Evolutionary conservation across 495 filamentous ascomycete genomes (phyloP), one percentile per base, ranked within the genome.

Genomic region (Lichina pygmaea): DNA sequence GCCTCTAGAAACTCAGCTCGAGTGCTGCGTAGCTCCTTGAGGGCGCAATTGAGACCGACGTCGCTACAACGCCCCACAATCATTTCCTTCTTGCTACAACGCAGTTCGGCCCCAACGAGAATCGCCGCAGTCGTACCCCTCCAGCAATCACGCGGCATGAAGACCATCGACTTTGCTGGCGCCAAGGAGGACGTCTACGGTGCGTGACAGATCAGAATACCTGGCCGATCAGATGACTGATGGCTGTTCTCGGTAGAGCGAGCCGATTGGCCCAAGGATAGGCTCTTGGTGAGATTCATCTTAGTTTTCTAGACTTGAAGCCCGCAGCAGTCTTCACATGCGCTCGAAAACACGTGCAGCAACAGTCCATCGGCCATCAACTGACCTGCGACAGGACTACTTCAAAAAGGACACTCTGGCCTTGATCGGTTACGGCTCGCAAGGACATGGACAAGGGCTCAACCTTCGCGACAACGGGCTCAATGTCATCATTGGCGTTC

Each of bases 341-440:
- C n/a, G n/a, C n/a, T n/a, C n/a, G n/a, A n/a, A n/a, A n/a, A n/a
- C n/a, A n/a, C 11, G 41, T 46, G 37, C 34, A 46, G 16, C 13
- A 42, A 16, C 33, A 16, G 13, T 46, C 41, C 16, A 17, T 31
- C 12, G 30, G 16, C 11, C 41, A 12, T 37, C 24, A 24, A 38
- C 34, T 44, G 34, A 44, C 51, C 55, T 36, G 58, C 44, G 11
- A 42, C 52, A 93, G 78, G 82, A 93, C 42, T 97, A 82, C 75
- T 95, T 97, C 80, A 95, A 95, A 76, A 76, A 95, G 66, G 89
- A 97, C 60, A 95, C 86, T 57, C 82, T 97, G 56, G 89, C 91
- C 50, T 78, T 97, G 55, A 97, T 97, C 62, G 89, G 89, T 60
- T 97, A 97, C 68, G 89, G 89, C 55, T 95, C 91, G 52, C 89